phyloP scores from a whole-genome alignment of 164 flowering plant genomes.

The Aristolochia fimbriata region DNA sequence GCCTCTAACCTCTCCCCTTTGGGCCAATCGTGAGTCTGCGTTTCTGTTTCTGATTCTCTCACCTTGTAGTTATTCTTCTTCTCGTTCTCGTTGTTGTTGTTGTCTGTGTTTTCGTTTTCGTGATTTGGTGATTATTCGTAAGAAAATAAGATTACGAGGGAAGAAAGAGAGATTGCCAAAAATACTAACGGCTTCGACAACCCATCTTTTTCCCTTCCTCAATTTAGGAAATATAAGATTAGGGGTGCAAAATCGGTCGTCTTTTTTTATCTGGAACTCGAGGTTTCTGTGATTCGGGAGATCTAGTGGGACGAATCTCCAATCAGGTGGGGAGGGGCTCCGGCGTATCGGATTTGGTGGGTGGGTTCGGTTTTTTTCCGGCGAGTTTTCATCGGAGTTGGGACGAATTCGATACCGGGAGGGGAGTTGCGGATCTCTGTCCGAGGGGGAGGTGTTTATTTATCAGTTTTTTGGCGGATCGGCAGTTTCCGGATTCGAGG shows the following conservation, averaged over 20 bases:
- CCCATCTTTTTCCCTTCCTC: background rate
- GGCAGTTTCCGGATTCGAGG: too few species aligned
- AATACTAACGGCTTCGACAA: background rate
- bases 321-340: background rate
- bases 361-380: background rate
- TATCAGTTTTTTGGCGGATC: too few species aligned
- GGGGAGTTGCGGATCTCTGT: slow-evolving; percentile 4
- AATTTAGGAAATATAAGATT: background rate
- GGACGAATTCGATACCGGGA: background rate
- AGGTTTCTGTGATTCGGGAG: slow-evolving; percentile 10
- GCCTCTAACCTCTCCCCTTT: background rate
- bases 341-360: background rate
- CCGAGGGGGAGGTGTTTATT: too few species aligned
- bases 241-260: background rate
- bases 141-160: too few species aligned
- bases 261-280: slow-evolving; percentile 12
- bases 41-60: too few species aligned
- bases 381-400: background rate
- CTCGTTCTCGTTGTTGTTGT: background rate
- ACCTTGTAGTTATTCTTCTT: too few species aligned
- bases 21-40: background rate
- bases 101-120: background rate
- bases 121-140: too few species aligned
- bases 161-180: too few species aligned
- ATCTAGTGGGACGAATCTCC: too few species aligned